These are phyloP conservation scores for Fagopyrum tataricum DNA, from an alignment of 148 eudicot species.

Conservation along the genomic window DNA sequence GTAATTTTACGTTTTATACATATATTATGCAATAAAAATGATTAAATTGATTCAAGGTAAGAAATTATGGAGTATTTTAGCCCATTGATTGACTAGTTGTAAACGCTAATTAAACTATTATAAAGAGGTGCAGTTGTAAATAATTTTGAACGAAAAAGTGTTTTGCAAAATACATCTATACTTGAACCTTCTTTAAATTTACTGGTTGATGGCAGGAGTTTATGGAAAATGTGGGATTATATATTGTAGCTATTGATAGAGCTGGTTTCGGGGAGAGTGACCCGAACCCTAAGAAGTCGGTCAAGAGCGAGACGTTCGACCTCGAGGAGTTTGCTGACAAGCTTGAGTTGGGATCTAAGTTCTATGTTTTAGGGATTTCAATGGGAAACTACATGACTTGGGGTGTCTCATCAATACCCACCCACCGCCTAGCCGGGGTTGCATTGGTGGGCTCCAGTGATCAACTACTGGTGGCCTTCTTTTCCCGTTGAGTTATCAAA, in stretches of 20 bases:
- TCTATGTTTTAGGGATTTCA: conserved; percentile 25
- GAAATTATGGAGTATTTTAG: no score
- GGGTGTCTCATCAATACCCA: conserved; percentile 30
- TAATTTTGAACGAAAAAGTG: no score
- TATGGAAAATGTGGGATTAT: background rate
- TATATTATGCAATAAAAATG: no score
- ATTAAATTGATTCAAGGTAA: no score
- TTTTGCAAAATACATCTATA: no score
- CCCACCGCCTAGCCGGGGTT: conserved; percentile 26
- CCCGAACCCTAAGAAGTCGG: conserved; percentile 24
- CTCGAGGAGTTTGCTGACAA: conserved; percentile 32
- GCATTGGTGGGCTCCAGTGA: conserved; percentile 26
- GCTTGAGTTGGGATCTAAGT: conserved; percentile 25
- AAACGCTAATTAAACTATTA: no score
- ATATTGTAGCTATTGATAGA: conserved; percentile 9
- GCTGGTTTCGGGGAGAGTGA: conserved; percentile 26
- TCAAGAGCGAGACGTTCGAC: conserved; percentile 32
- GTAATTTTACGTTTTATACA: conserved; percentile 1
- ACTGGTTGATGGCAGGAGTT: background rate
- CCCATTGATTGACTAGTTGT: no score
- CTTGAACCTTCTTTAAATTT: no score
- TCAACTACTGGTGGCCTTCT: conserved; percentile 40
- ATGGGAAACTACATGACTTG: conserved; percentile 24
- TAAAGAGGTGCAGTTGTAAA: no score
- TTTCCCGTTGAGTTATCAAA: conserved; percentile 19